phyloP scores from a whole-genome alignment of 495 filamentous ascomycete species.

The Penicillium turbatum region DNA sequence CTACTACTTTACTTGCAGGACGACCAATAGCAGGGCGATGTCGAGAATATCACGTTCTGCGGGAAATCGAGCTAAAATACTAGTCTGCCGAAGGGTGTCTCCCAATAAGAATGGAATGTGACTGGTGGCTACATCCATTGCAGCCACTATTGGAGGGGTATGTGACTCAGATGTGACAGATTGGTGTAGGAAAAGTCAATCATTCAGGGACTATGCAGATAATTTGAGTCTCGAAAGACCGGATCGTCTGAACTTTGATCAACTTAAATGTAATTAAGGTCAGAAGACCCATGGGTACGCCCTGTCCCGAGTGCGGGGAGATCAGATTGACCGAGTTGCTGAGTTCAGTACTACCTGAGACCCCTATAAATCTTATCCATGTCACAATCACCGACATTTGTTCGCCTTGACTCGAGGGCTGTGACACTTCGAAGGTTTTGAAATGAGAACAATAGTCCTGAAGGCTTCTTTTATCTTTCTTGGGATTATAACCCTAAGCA shows the following conservation, averaged over 20 bases:
- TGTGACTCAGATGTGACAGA: constrained; percentile 20
- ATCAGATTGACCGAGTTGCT: background rate
- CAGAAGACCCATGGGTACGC: background rate
- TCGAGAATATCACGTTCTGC: constrained; percentile 4
- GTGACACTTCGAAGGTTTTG: background rate
- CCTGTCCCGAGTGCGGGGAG: background rate
- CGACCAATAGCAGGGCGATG: constrained; percentile 11
- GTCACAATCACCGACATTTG: background rate
- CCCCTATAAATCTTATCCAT: background rate
- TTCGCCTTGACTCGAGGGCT: background rate
- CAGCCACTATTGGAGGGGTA: constrained; percentile 13
- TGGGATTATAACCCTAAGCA: background rate
- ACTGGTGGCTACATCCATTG: constrained; percentile 22
- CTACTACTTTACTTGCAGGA: constrained; percentile 5
- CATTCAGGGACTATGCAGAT: background rate
- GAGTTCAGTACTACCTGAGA: background rate
- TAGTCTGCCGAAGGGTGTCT: constrained; percentile 9
- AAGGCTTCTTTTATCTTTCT: too few relatives aligned
- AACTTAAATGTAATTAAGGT: constrained; percentile 4
- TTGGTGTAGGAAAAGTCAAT: background rate
- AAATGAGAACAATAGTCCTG: background rate
- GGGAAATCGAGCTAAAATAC: constrained; percentile 6
- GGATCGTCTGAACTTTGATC: background rate
- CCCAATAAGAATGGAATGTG: constrained; percentile 23
- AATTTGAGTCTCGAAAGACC: background rate